phyloP scores from a whole-genome alignment of 257 asterid genomes.

The Gentiana straminea region DNA sequence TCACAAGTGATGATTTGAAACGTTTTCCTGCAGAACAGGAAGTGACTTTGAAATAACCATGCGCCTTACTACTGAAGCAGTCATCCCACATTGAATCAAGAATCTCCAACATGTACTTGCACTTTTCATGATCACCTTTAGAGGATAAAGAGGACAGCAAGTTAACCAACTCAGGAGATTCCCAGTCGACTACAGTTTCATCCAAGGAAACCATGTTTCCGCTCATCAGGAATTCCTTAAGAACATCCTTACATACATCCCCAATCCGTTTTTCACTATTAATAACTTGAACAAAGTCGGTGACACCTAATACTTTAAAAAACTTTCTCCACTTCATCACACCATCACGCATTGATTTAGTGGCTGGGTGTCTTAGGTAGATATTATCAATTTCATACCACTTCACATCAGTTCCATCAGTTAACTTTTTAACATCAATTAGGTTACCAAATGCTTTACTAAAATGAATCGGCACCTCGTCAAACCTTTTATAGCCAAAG shows the following conservation, averaged over 20 bases:
- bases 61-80: constrained; percentile 50
- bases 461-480: constrained; percentile 76
- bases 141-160: constrained; percentile 48
- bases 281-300: constrained; percentile 75
- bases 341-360: constrained; percentile 52
- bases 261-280: constrained; percentile 44
- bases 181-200: constrained; percentile 54
- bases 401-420: constrained; percentile 41
- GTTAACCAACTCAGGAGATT: constrained; percentile 54
- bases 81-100: constrained; percentile 84
- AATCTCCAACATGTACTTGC: constrained; percentile 64
- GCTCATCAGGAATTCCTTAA: constrained; percentile 22
- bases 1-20: constrained; percentile 46
- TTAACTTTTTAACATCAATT: constrained; percentile 47
- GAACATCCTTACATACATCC: constrained; percentile 24
- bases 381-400: constrained; percentile 66
- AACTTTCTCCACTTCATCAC: constrained; percentile 68
- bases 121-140: constrained; percentile 41
- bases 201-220: constrained; percentile 24
- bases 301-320: constrained; percentile 65
- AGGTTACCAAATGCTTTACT: constrained; percentile 47
- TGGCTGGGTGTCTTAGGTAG: constrained; percentile 64
- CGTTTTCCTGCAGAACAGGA: constrained; percentile 37
- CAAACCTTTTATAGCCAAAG: constrained; percentile 50
- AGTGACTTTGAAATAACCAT: constrained; percentile 32